Base-by-base conservation (phyloP, 257 asterid genomes). In the Solanum chiquidenum region DNA sequence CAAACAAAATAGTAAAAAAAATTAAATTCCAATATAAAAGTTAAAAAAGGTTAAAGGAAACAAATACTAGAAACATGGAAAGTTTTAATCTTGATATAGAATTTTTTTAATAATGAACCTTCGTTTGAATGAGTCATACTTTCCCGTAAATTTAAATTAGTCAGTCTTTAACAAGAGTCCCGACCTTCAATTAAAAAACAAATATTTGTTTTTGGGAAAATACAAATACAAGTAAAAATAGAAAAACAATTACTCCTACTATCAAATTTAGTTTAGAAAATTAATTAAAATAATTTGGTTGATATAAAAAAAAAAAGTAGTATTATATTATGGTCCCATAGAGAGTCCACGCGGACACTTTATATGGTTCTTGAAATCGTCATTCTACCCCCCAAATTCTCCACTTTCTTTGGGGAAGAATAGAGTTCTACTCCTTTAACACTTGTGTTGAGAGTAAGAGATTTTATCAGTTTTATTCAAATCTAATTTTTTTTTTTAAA, bases 311-410 rank as follows among this genome's bases (percentile, higher is more conserved):
- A 7, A 4, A 42, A 23, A 11, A 40, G 16, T 5, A 49, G 60
- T 75, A 37, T 11, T 33, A 37, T 23, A 75, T 38, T 73, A 38
- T 38, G 83, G 83, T 76, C 58, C 83, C 83, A 38, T 18, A 49
- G 5, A 80, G 42, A 80, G 62, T 46, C 62, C 69, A 80, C 85
- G 85, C 85, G 69, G 69, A 80, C 68, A 52, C 42, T 46, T 74
- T 80, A 29, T 80, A 80, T 80, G 85, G 85, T 80, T 80, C 85
- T 80, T 80, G 85, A 80, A 80, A 29, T 29, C 20, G 84, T 80
- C 85, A 29, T 80, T 76, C 58, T 31, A 76, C 83, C 55, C 13
- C 83, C 33, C 66, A 55, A 76, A 16, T 29, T 29, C 85, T 80
- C 85, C 85, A 80, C 85, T 80, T 80, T 80, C 42, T 46, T 80